Evolutionary conservation across 345 rosid species (phyloP), one percentile per base, ranked within the genome.

Genomic region (Sonneratia alba): DNA sequence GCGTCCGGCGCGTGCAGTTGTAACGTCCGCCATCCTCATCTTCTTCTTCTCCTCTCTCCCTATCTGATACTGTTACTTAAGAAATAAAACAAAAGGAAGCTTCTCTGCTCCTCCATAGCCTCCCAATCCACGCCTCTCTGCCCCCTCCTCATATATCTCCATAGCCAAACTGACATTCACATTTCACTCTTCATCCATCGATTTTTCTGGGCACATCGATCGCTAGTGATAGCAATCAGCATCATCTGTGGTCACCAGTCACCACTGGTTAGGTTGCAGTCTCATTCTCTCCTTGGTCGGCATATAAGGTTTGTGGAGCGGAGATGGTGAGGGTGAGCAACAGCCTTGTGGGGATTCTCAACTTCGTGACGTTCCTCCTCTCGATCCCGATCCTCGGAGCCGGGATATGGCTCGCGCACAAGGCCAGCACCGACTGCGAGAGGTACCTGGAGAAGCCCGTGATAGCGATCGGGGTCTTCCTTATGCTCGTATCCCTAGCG

Each of bases 301-400:
- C 53, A 2, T 16, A 3, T 1, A 11, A 48, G 53, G 15, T 15
- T 19, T 53, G 59, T 18, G 27, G 18, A 22, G 42, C 40, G 24
- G 62, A 21, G 22, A 82, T 82, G 87, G 77, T 85, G 48, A 89
- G 93, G 8, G 14, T 83, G 21, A 90, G 93, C 76, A 91, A 94
- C 85, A 91, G 78, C 74, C 78, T 94, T 62, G 78, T 91, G 3
- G 98, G 93, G n/a, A 72, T 88, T 65, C 91, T 94, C 22, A 94
- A 94, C 80, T 67, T 94, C 81, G 9, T 91, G 7, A 88, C 92
- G 16, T 87, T 91, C 81, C 74, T 91, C 24, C 79, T 90, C 64
- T 90, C 97, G 2, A 79, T 94, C 67, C 95, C 96, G n/a, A 91
- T 91, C 69, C 86, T 94, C 48, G 73, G 77, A 21, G 86, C 75